Evolutionary conservation across 495 filamentous ascomycete genomes (phyloP), one percentile per base, ranked within the genome.

Genomic region (Symbiotaphrina buchneri): DNA sequence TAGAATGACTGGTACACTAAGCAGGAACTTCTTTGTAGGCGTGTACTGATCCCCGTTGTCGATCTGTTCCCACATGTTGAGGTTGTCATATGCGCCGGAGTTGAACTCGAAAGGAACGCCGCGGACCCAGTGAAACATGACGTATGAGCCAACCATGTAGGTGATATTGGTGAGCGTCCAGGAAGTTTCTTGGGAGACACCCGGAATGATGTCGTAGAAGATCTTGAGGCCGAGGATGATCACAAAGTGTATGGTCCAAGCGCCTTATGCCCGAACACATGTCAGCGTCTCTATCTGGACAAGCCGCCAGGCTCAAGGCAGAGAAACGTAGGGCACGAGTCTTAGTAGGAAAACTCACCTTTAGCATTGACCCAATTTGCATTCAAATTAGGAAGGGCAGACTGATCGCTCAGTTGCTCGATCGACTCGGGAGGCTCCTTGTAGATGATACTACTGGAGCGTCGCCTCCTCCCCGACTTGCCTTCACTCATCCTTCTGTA

Each of bases 1-100:
- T 42, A 97, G 65, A 37, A 82, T 64, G 39, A 97, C 83, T 19
- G 87, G 87, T 28, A 94, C 87, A 36, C 71, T 80, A 42, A 97
- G 68, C 36, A 97, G 55, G 52, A 94, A 97, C 53, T 97, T 97
- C 66, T 97, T 97, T 34, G 87, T 71, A 8, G 87, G 87, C 4
- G 87, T 97, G 56, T 94, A 97, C 48, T 97, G 87, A 50, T 87
- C 87, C 18, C 87, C 87, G 44, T 97, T 87, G 58, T 97, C 87
- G 47, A 97, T 97, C 59, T 97, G 87, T 59, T 97, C 87, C 87
- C 87, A 97, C 84, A 97, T 93, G 56, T 94, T 95, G 41, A 95
- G 65, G 48, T 95, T 94, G 54, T 97, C 87, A 59, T 93, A 97
- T 36, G 87, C 87, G 30, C 87, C 87, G n/a, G 81, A 72, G 49